These are phyloP conservation scores for Apiotrichum montevideense DNA, from an alignment of 1,284 basidiomycete genomes.

Conservation along the genomic window DNA sequence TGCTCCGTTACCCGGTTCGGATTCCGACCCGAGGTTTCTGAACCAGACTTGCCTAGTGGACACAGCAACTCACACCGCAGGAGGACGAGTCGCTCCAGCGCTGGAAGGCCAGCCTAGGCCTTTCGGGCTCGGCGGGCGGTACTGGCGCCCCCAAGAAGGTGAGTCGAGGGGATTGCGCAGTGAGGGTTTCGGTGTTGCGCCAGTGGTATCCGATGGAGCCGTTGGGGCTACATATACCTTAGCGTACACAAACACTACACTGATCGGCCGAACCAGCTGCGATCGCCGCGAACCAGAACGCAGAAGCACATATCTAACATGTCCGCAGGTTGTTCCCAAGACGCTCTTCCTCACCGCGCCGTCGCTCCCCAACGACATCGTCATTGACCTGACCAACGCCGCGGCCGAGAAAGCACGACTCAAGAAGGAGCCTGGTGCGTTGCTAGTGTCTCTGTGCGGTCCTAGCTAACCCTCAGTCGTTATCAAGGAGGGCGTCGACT, in stretches of 20 bases:
- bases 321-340: slow-evolving; percentile 40
- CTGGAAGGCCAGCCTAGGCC: slow-evolving; percentile 54
- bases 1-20: no score
- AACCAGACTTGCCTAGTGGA: not conserved
- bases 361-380: slow-evolving; percentile 44
- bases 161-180: not conserved
- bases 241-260: no score
- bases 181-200: not conserved
- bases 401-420: slow-evolving; percentile 46
- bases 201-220: not conserved
- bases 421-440: slow-evolving; percentile 50
- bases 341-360: slow-evolving; percentile 51
- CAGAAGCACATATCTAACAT: not conserved
- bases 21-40: no score
- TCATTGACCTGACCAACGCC: slow-evolving; percentile 48
- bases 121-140: slow-evolving; percentile 34
- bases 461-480: slow-evolving; percentile 29
- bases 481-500: slow-evolving; percentile 54
- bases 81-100: slow-evolving; percentile 54
- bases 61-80: slow-evolving; percentile 14
- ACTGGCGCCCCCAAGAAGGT: slow-evolving; percentile 38
- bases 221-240: not conserved
- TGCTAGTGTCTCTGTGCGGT: not conserved
- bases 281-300: not conserved
- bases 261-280: no score